Evolutionary conservation across 192 early-diverging fungal genomes (phyloP), one percentile per base, ranked within the genome.

Genomic region (Thamnidium elegans): DNA sequence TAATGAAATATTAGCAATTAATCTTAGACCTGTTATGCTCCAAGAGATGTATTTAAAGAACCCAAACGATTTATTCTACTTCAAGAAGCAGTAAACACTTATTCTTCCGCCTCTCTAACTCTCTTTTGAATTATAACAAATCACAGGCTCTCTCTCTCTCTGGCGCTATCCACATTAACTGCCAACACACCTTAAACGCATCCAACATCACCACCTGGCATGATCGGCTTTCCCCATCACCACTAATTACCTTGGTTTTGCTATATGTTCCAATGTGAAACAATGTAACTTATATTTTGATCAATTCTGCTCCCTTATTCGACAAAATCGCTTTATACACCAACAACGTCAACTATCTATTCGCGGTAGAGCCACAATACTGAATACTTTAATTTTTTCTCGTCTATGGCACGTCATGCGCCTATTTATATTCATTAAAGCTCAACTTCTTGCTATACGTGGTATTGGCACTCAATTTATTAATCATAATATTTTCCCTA

Each of bases 101-200:
- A 75, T 46, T 7, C 39, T 4, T 0, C 34, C 9, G 60, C 54
- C 7, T 59, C n/a, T n/a, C 67, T 0, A 69, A 75, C 19, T 63
- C 64, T 4, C 58, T 50, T 20, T 26, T 75, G 10, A 75, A 75
- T 32, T 9, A 69, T 6, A 13, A 52, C n/a, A 75, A 75, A 39
- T 70, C 68, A n/a, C 39, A 58, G 1, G 55, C 53, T 11, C 48
- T 75, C 21, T 69, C 68, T 6, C 30, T 68, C 1, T 62, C 58
- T 13, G 67, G 67, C 20, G 2, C 9, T 1, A 1, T 11, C 21
- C 32, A 14, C 5, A 1, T 51, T 14, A 9, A 42, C 21, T 65
- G 63, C 52, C 11, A 9, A 10, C 9, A 6, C 9, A 2, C 26
- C 19, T 20, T 23, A 15, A 19, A 15, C 0, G 26, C n/a, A 26